These are phyloP conservation scores for Annulohypoxylon maeteangense DNA, from an alignment of 495 filamentous ascomycete genomes.

Conservation along the genomic window DNA sequence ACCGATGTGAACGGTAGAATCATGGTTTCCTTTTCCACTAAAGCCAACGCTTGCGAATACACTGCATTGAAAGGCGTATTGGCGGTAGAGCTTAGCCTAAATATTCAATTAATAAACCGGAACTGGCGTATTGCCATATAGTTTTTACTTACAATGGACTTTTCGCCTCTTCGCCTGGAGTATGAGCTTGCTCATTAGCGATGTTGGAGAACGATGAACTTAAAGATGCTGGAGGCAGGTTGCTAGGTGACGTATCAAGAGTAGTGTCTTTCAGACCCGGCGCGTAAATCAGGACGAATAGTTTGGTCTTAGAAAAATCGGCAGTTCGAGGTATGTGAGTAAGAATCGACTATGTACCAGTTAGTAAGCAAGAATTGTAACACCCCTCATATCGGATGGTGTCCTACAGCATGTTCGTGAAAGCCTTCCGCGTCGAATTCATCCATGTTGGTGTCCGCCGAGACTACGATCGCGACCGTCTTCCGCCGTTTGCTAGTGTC, in stretches of 20 bases:
- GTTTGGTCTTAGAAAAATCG: constrained; percentile 71
- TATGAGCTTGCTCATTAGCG: constrained; percentile 76
- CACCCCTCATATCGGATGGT: background rate
- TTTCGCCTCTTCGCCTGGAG: constrained; percentile 70
- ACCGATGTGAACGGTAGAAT: constrained; percentile 87
- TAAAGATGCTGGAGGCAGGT: constrained; percentile 68
- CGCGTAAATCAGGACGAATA: constrained; percentile 90
- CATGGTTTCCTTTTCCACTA: constrained; percentile 85
- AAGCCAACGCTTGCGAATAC: constrained; percentile 75
- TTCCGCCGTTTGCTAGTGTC: constrained; percentile 66
- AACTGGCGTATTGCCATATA: background rate
- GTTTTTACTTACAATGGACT: constrained; percentile 59
- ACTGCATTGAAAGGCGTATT: constrained; percentile 76
- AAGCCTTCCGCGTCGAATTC: constrained; percentile 69
- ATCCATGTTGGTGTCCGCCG: constrained; percentile 71
- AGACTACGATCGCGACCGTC: constrained; percentile 85
- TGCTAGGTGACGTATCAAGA: constrained; percentile 58
- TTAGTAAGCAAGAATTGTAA: constrained; percentile 30
- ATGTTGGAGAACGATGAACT: constrained; percentile 91
- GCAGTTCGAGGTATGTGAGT: constrained; percentile 83
- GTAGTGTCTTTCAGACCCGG: constrained; percentile 76
- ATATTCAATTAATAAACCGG: constrained; percentile 36
- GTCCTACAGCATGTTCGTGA: constrained; percentile 83
- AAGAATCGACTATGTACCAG: constrained; percentile 75
- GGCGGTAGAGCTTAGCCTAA: constrained; percentile 48